Conservation (phyloP, 1,284 basidiomycete species). For the Anthracocystis panici-leucophaei region DNA sequence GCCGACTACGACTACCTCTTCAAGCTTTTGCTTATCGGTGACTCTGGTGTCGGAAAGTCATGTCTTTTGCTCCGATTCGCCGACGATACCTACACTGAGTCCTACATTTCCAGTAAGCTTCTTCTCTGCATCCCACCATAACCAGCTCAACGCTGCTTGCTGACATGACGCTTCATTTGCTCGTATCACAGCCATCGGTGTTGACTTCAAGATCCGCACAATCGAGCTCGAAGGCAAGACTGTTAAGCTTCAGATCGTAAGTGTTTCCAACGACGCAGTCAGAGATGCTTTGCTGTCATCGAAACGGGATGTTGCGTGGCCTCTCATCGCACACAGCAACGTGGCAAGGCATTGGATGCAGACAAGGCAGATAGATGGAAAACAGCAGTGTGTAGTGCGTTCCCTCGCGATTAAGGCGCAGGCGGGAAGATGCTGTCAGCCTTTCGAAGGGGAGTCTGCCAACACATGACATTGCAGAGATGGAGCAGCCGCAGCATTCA, state of each 20-base stretch:
- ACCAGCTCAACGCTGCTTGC: neutral
- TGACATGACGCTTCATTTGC: neutral
- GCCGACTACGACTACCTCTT: slow-evolving; percentile 69
- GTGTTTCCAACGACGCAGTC: slow-evolving; percentile 70
- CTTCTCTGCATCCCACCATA: neutral
- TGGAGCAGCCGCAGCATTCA: neutral
- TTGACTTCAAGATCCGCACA: slow-evolving; percentile 99
- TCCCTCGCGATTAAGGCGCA: too few species aligned
- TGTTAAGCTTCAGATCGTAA: slow-evolving; percentile 98
- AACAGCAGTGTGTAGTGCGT: neutral
- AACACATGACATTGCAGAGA: too few species aligned
- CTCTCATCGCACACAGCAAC: neutral
- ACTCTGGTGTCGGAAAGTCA: slow-evolving; percentile 94
- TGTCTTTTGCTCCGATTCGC: slow-evolving; percentile 72
- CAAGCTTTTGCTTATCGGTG: slow-evolving; percentile 73
- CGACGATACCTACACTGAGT: slow-evolving; percentile 72
- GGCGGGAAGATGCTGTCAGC: too few species aligned
- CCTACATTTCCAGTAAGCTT: slow-evolving; percentile 71
- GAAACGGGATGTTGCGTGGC: neutral
- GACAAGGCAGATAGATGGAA: neutral
- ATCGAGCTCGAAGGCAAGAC: slow-evolving; percentile 99
- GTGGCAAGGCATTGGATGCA: neutral
- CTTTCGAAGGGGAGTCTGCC: too few species aligned
- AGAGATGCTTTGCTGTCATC: neutral
- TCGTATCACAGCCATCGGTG: slow-evolving; percentile 58